A percentile compares a stretch with the other conserved stretches of the same genome.
phyloP scores from a whole-genome alignment of 495 filamentous ascomycete genomes.

The Aspergillus homomorphus region DNA sequence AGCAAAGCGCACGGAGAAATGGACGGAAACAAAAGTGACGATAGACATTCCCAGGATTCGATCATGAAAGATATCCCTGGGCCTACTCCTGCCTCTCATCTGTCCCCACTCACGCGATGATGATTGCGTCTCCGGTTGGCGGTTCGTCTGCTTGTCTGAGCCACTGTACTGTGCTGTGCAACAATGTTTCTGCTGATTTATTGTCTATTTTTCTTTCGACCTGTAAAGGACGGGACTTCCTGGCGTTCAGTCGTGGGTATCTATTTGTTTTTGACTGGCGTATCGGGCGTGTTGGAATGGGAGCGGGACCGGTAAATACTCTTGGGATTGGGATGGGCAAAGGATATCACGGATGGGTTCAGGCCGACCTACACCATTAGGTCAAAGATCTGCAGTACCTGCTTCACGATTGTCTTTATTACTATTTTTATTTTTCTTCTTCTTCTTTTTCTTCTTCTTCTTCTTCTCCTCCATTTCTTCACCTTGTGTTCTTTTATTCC shows the following conservation, averaged over 20 bases:
- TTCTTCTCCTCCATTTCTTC: background rate
- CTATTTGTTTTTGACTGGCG: constrained; percentile 24
- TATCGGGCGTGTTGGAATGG: constrained; percentile 30
- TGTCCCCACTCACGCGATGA: constrained; percentile 26
- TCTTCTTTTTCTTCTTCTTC: constrained; percentile 7
- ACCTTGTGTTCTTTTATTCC: constrained; percentile 6
- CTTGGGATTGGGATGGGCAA: constrained; percentile 24
- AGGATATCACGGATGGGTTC: constrained; percentile 14
- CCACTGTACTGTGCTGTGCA: background rate
- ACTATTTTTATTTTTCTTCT: constrained; percentile 8
- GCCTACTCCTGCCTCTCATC: constrained; percentile 24
- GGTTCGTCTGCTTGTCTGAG: background rate
- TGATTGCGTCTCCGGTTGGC: constrained; percentile 12
- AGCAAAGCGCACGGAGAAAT: constrained; percentile 12
- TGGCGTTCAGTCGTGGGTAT: constrained; percentile 22
- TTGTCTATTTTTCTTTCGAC: constrained; percentile 12
- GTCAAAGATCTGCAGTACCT: constrained; percentile 18
- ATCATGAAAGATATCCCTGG: constrained; percentile 34
- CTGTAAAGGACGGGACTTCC: constrained; percentile 26
- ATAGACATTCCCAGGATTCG: constrained; percentile 25
- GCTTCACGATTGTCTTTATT: constrained; percentile 28
- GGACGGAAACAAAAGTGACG: constrained; percentile 18
- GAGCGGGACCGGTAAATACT: constrained; percentile 36
- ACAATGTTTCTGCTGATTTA: constrained; percentile 8
- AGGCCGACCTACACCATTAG: constrained; percentile 8